These are phyloP conservation scores for Symbiodinium pilosum DNA, from an alignment of 73 alveolate genomes.

Conservation along the genomic window DNA sequence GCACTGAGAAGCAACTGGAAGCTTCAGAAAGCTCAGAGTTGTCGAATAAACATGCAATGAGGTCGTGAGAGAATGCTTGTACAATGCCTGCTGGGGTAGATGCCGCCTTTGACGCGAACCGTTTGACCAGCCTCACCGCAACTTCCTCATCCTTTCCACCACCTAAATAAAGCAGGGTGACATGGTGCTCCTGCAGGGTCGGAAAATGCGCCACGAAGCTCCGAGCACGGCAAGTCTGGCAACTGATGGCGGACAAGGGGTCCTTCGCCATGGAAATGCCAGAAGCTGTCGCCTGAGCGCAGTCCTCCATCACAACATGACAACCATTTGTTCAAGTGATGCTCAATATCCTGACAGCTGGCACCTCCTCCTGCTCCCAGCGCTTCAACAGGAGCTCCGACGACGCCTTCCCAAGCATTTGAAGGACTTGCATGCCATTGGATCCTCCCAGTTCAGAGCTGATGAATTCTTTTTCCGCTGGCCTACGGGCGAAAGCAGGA, in stretches of 20 bases:
- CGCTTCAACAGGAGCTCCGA: not conserved
- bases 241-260: not conserved
- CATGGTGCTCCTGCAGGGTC: slow-evolving; percentile 43
- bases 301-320: not conserved
- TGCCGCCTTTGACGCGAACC: too few relatives aligned
- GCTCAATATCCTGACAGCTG: not conserved
- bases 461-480: too few relatives aligned
- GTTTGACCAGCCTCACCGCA: not conserved
- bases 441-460: too few relatives aligned
- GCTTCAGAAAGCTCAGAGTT: too few relatives aligned
- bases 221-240: too few relatives aligned
- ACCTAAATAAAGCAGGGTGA: slow-evolving; percentile 70
- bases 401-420: not conserved
- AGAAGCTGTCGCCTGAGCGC: not conserved
- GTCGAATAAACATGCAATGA: too few relatives aligned
- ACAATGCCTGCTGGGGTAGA: too few relatives aligned
- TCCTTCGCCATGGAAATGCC: slow-evolving; percentile 9
- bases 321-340: not conserved
- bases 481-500: too few relatives aligned
- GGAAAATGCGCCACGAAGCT: not conserved
- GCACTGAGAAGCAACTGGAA: too few relatives aligned
- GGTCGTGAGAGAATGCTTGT: too few relatives aligned
- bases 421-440: too few relatives aligned
- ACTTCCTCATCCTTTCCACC: slow-evolving; percentile 87
- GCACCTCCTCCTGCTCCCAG: not conserved